phyloP scores from a whole-genome alignment of 2,329 filamentous ascomycete species.

The Leptosphaerulina australis region DNA sequence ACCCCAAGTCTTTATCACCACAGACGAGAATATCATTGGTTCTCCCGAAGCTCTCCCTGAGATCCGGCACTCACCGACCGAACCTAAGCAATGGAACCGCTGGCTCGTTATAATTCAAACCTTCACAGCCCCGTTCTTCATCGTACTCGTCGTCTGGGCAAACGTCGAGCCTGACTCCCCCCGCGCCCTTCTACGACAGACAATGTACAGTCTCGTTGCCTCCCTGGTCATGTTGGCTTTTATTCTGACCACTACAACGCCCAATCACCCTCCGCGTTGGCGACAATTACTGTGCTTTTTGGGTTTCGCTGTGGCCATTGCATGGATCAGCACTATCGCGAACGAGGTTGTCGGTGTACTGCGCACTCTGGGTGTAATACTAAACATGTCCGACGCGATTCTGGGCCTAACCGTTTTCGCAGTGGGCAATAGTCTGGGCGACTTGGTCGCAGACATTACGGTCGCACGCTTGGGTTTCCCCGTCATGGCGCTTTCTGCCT shows the following conservation, averaged over 20 bases:
- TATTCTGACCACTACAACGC: slow-evolving; percentile 71
- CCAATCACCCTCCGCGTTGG: slow-evolving; percentile 71
- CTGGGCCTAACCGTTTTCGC: slow-evolving; percentile 95
- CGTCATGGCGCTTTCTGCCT: slow-evolving; percentile 93
- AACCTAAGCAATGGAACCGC: slow-evolving; percentile 74
- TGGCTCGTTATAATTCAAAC: slow-evolving; percentile 88
- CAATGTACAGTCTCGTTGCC: slow-evolving; percentile 51
- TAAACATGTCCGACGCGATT: slow-evolving; percentile 93
- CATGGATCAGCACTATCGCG: slow-evolving; percentile 95
- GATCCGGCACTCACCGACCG: slow-evolving; percentile 46
- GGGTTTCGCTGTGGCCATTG: slow-evolving; percentile 88
- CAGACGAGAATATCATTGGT: slow-evolving; percentile 42
- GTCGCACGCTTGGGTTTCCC: slow-evolving; percentile 92
- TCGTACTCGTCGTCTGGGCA: slow-evolving; percentile 76
- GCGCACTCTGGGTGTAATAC: slow-evolving; percentile 88
- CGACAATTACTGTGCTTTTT: slow-evolving; percentile 83
- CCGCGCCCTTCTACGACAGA: slow-evolving; percentile 64
- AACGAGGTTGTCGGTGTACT: slow-evolving; percentile 94
- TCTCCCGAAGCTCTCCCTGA: slow-evolving; percentile 45
- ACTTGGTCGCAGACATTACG: slow-evolving; percentile 92
- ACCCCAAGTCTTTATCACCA: slow-evolving; percentile 39
- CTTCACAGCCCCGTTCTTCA: slow-evolving; percentile 85
- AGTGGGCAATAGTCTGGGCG: slow-evolving; percentile 92
- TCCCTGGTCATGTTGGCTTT: slow-evolving; percentile 71
- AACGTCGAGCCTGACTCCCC: slow-evolving; percentile 65